phyloP scores from a whole-genome alignment of 768 basidiomycete species.

The Daedaleopsis nitida region DNA sequence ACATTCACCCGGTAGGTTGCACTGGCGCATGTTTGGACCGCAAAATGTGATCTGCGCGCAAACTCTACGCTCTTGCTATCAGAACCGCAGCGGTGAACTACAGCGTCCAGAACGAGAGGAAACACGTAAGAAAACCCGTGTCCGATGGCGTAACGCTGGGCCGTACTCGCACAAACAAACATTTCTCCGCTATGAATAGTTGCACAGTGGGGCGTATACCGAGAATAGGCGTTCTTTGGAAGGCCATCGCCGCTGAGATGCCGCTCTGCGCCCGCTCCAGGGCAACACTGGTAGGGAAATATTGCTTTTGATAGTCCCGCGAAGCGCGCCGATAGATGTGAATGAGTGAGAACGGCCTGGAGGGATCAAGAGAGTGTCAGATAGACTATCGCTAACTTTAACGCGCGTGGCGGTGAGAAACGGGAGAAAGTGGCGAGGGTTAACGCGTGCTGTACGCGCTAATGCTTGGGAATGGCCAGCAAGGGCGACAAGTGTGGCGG shows the following conservation, averaged over 20 bases:
- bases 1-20: not conserved
- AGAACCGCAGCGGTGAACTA: not conserved
- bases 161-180: not conserved
- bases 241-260: slow-evolving; percentile 8
- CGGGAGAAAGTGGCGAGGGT: not conserved
- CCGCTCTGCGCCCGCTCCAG: slow-evolving; percentile 9
- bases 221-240: slow-evolving; percentile 11
- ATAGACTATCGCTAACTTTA: slow-evolving; percentile 13
- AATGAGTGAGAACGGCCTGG: not conserved
- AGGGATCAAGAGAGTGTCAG: slow-evolving; percentile 8
- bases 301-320: slow-evolving; percentile 2
- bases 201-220: not conserved
- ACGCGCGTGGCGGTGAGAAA: slow-evolving; percentile 1
- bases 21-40: not conserved
- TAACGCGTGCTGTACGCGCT: not conserved
- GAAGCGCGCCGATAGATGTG: slow-evolving; percentile 5
- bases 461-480: not conserved
- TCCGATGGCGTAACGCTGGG: not conserved
- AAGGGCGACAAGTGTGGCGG: not conserved
- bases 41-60: not conserved
- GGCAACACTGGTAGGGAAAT: not conserved
- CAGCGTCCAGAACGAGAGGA: not conserved
- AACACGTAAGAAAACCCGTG: not conserved
- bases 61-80: not conserved
- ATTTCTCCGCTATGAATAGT: not conserved